These are phyloP conservation scores for Lasiosphaeriaceae sp. DNA, from an alignment of 495 filamentous ascomycete species.

Conservation along the genomic window DNA sequence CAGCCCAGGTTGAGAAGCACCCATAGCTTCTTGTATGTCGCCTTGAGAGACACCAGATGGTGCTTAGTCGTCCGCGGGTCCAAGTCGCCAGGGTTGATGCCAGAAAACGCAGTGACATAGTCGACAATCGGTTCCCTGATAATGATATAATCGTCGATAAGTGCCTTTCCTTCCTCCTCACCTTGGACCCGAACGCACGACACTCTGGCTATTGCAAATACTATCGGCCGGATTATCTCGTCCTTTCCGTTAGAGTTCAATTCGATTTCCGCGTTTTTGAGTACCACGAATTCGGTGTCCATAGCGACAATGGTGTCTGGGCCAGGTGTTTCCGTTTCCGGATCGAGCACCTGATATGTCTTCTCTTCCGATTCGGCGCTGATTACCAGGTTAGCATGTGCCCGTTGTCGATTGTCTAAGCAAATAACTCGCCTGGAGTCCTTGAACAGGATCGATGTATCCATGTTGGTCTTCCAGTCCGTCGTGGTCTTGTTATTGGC, in stretches of 20 bases:
- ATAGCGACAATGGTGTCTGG: slow-evolving; percentile 76
- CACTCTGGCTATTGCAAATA: slow-evolving; percentile 80
- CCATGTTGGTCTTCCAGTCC: slow-evolving; percentile 77
- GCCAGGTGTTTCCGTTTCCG: slow-evolving; percentile 60
- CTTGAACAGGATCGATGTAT: slow-evolving; percentile 77
- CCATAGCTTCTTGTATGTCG: slow-evolving; percentile 97
- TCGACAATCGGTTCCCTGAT: slow-evolving; percentile 91
- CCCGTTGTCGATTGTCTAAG: neutral
- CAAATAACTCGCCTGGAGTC: slow-evolving; percentile 39
- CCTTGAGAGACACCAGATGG: slow-evolving; percentile 80
- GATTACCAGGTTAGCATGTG: neutral
- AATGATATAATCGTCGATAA: slow-evolving; percentile 96
- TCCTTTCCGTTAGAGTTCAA: slow-evolving; percentile 86
- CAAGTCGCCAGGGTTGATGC: slow-evolving; percentile 80
- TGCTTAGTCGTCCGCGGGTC: slow-evolving; percentile 69
- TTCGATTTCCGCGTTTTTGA: slow-evolving; percentile 87
- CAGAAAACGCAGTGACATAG: slow-evolving; percentile 89
- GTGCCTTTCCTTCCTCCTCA: slow-evolving; percentile 70
- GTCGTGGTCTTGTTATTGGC: slow-evolving; percentile 73
- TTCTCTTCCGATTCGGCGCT: slow-evolving; percentile 33
- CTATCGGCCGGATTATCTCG: slow-evolving; percentile 79
- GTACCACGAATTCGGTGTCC: slow-evolving; percentile 91
- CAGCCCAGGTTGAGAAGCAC: slow-evolving; percentile 91
- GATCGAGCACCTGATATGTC: slow-evolving; percentile 57
- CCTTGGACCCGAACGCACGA: slow-evolving; percentile 81